phyloP scores from a whole-genome alignment of 2,329 filamentous ascomycete genomes.

The Paecilomyces fulvus region DNA sequence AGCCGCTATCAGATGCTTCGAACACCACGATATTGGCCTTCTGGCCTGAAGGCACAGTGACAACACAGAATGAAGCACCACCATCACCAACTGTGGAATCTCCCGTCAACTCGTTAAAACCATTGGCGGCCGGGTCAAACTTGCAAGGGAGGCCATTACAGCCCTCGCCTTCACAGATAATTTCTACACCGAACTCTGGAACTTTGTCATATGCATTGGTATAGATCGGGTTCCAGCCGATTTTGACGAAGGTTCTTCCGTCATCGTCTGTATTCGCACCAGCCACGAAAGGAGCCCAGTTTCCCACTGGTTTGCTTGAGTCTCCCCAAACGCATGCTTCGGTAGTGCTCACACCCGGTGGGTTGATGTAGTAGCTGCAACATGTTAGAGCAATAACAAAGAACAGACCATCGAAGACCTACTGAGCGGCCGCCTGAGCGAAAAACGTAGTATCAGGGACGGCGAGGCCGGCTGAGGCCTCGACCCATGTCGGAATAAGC shows the following conservation, averaged over 20 bases:
- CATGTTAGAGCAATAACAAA: background rate
- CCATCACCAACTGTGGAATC: conserved; percentile 55
- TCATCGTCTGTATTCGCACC: conserved; percentile 60
- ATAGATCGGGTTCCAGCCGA: conserved; percentile 72
- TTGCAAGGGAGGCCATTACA: conserved; percentile 69
- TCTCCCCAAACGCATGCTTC: conserved; percentile 66
- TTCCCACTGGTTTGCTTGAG: conserved; percentile 52
- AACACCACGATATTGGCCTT: conserved; percentile 61
- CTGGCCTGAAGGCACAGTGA: conserved; percentile 59
- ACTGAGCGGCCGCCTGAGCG: conserved; percentile 66
- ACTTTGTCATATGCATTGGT: conserved; percentile 48
- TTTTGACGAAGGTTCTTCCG: conserved; percentile 64
- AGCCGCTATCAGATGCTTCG: conserved; percentile 32
- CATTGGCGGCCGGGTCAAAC: conserved; percentile 53
- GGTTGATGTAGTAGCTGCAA: conserved; percentile 65
- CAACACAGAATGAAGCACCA: conserved; percentile 64
- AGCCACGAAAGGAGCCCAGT: conserved; percentile 70
- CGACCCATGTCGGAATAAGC: conserved; percentile 68
- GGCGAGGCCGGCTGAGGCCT: conserved; percentile 51
- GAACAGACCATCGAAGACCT: conserved; percentile 59
- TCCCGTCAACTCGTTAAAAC: conserved; percentile 53
- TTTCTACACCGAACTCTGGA: conserved; percentile 60
- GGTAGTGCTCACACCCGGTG: conserved; percentile 53
- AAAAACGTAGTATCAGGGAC: conserved; percentile 65
- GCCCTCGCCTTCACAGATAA: conserved; percentile 56